Conservation (phyloP, 1,139 yeast species). For the Blastobotrys elegans region DNA sequence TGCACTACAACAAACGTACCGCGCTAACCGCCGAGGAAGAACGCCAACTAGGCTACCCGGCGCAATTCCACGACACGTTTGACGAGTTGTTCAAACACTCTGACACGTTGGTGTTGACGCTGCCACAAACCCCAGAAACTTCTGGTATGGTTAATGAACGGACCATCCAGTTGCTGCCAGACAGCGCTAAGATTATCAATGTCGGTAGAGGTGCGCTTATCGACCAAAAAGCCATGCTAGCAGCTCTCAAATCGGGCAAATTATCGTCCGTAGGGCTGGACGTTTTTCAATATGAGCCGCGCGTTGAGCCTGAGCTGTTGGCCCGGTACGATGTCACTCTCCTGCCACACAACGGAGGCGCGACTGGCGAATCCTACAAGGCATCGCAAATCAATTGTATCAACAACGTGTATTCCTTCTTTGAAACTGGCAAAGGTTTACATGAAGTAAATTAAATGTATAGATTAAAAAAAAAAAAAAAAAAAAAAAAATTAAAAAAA, state of each 20-base stretch:
- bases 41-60: constrained; percentile 37
- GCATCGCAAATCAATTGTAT: constrained; percentile 44
- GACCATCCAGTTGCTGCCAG: constrained; percentile 44
- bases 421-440: constrained; percentile 5
- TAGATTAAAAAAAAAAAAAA: not conserved
- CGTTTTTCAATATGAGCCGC: constrained; percentile 70
- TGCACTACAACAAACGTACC: constrained; percentile 58
- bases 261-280: constrained; percentile 74
- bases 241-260: constrained; percentile 63
- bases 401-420: constrained; percentile 38
- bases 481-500: not conserved
- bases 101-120: constrained; percentile 61
- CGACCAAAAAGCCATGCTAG: constrained; percentile 66
- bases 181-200: constrained; percentile 62
- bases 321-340: constrained; percentile 64
- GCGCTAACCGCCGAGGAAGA: constrained; percentile 38
- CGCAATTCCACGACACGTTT: constrained; percentile 42
- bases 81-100: constrained; percentile 37
- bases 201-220: constrained; percentile 75
- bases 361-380: constrained; percentile 47
- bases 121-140: constrained; percentile 63
- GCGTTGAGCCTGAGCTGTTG: constrained; percentile 47
- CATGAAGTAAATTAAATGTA: constrained; percentile 5
- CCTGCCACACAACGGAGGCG: constrained; percentile 75
- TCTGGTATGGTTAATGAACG: constrained; percentile 48